Percentiles rank a stretch among this genome's conserved stretches.
Conservation (phyloP, 495 filamentous ascomycete species). For the Lophium mytilinum region DNA sequence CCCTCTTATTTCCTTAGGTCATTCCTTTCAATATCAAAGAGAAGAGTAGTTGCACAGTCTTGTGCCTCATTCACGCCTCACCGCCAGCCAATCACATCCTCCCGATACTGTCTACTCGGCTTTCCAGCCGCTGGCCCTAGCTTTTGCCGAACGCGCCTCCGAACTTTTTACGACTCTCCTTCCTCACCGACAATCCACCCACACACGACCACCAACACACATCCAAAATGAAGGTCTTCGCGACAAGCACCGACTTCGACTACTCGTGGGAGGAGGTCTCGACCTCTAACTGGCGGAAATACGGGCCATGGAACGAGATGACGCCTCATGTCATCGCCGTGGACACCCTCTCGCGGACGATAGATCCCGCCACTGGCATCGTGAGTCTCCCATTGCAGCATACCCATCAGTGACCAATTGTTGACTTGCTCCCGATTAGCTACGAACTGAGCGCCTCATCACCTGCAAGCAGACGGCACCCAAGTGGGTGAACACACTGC, state of each 20-base stretch:
- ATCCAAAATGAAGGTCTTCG: conserved; percentile 85
- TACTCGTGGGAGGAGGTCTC: conserved; percentile 98
- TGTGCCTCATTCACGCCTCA: no score
- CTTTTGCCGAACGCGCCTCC: neutral
- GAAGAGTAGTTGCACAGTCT: no score
- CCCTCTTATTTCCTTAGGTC: no score
- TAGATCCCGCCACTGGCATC: conserved; percentile 78
- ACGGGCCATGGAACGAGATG: conserved; percentile 97
- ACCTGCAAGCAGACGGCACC: conserved; percentile 87
- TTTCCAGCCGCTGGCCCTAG: no score
- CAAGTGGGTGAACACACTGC: conserved; percentile 71
- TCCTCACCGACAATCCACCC: neutral
- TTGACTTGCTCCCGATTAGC: conserved; percentile 36
- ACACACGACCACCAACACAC: neutral
- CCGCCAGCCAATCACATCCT: no score
- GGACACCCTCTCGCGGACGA: conserved; percentile 74
- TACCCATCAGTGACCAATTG: neutral
- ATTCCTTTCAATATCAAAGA: no score
- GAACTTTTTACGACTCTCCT: neutral
- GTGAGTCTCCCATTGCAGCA: conserved; percentile 40
- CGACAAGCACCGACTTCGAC: conserved; percentile 77
- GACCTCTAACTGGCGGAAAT: conserved; percentile 98
- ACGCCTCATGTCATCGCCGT: conserved; percentile 89
- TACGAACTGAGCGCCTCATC: conserved; percentile 94
- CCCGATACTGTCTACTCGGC: no score